phyloP scores from a whole-genome alignment of 805 yeast species.

The Lachancea kluyveri region DNA sequence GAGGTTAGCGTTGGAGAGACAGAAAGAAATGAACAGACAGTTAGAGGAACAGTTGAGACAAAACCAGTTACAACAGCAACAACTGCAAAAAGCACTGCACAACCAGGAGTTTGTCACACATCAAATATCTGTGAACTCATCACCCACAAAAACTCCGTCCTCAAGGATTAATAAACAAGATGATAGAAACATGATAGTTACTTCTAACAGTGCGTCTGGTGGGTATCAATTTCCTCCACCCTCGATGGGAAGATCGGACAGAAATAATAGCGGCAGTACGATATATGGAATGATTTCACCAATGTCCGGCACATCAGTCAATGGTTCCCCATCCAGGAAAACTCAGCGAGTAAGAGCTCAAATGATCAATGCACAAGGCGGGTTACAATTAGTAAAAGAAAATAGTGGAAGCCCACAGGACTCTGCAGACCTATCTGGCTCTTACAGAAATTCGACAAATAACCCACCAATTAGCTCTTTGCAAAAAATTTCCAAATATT shows the following conservation, averaged over 20 bases:
- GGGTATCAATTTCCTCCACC: constrained; percentile 33
- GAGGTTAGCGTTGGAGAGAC: constrained; percentile 24
- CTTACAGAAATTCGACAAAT: not conserved
- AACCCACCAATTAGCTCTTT: constrained; percentile 1
- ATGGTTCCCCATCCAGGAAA: constrained; percentile 19
- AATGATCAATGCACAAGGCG: not conserved
- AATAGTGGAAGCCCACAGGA: constrained; percentile 1
- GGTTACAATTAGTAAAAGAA: not conserved
- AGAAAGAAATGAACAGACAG: constrained; percentile 24
- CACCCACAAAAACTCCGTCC: constrained; percentile 3
- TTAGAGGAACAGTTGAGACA: constrained; percentile 25
- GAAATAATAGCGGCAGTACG: not conserved
- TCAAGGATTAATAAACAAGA: constrained; percentile 1
- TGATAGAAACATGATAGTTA: constrained; percentile 21
- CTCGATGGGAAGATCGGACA: constrained; percentile 2
- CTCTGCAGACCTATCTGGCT: not conserved
- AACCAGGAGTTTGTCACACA: constrained; percentile 17
- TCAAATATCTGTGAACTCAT: constrained; percentile 7
- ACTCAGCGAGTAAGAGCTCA: constrained; percentile 1
- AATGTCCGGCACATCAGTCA: constrained; percentile 20
- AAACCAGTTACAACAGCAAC: constrained; percentile 27
- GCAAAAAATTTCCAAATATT: constrained; percentile 8
- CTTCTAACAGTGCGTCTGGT: constrained; percentile 28
- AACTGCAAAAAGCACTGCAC: constrained; percentile 20
- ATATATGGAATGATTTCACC: constrained; percentile 11